Evolutionary conservation across 768 basidiomycete genomes (phyloP), one percentile per base, ranked within the genome.

Genomic region (Lactarius quietus): DNA sequence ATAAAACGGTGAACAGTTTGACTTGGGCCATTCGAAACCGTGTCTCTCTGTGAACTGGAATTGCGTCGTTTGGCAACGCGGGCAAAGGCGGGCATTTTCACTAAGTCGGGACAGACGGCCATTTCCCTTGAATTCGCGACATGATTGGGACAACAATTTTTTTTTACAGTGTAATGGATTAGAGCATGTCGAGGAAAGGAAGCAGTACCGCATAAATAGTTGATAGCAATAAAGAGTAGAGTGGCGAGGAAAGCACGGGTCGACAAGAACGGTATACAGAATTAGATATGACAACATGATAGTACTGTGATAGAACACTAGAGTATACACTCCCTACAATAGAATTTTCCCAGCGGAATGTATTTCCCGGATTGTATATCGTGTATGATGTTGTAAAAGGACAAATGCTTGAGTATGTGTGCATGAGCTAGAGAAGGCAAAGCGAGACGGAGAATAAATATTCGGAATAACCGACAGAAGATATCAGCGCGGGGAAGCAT

Each of bases 271-370:
- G 26, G 48, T 51, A 23, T 51, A 51, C 48, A 48, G 12, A 41
- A 51, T 51, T 51, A 51, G n/a, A 28, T 14, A 23, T 15, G 26
- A 51, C 48, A 55, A 33, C 43, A 61, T 18, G 35, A 29, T 29
- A 45, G 41, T 57, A 57, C 56, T 41, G 31, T 57, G 41, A 20
- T 38, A 31, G 31, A 41, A 57, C 48, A 61, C 29, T 51, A 51
- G 48, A 15, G 14, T 65, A 29, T 29, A 48, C n/a, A 36, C 23
- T 9, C 12, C 39, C 18, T 65, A 61, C 54, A 14, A 15, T 15
- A 41, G 23, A 65, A 29, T 43, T 57, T 63, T 29, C n/a, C 39
- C 43, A 15, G n/a, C 0, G 26, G 28, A 45, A 59, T 54, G 3
- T 15, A 17, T 51, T 51, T 9, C 9, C n/a, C 35, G 15, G 43